Evolutionary conservation across 495 filamentous ascomycete species (phyloP).

Genomic region (Ascobolus immersus): DNA sequence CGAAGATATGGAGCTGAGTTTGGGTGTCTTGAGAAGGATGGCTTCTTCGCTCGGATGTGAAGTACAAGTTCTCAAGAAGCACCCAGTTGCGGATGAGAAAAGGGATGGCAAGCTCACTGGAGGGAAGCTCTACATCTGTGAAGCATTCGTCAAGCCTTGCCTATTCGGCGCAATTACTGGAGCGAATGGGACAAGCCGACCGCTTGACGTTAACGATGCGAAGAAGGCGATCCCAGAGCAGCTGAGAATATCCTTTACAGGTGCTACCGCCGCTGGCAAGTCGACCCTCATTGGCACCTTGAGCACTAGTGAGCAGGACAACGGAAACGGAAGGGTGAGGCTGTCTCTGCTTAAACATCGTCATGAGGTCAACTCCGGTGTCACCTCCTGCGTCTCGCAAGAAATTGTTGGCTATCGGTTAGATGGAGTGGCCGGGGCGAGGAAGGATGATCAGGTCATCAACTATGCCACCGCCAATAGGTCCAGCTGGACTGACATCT

Average conservation of each 20-base stretch:
- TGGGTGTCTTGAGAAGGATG: slow-evolving; percentile 64
- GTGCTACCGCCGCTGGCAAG: slow-evolving; percentile 80
- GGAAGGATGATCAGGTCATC: slow-evolving; percentile 28
- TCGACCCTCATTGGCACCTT: slow-evolving; percentile 73
- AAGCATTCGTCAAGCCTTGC: slow-evolving; percentile 46
- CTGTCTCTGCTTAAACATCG: slow-evolving; percentile 71
- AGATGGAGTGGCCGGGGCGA: slow-evolving; percentile 3
- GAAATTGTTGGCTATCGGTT: slow-evolving; percentile 64
- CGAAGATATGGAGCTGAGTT: slow-evolving; percentile 77
- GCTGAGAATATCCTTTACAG: slow-evolving; percentile 71
- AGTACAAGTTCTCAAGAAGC: slow-evolving; percentile 58
- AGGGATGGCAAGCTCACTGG: slow-evolving; percentile 1
- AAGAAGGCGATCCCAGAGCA: slow-evolving; percentile 30
- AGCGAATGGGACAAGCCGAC: not conserved
- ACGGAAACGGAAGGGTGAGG: slow-evolving; percentile 70
- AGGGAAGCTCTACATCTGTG: slow-evolving; percentile 57
- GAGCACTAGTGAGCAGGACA: slow-evolving; percentile 67
- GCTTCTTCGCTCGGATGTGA: slow-evolving; percentile 71
- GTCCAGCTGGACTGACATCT: slow-evolving; percentile 76
- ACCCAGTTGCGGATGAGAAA: slow-evolving; percentile 37
- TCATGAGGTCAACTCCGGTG: slow-evolving; percentile 76
- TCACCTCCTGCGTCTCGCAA: slow-evolving; percentile 80
- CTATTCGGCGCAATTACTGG: not conserved
- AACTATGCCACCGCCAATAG: slow-evolving; percentile 74
- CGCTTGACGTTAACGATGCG: not conserved